A percentile compares a stretch with the other conserved stretches of the same genome.
These are phyloP conservation scores for Globisporangium polare DNA, from an alignment of 352 stramenopile species.

Conservation along the genomic window DNA sequence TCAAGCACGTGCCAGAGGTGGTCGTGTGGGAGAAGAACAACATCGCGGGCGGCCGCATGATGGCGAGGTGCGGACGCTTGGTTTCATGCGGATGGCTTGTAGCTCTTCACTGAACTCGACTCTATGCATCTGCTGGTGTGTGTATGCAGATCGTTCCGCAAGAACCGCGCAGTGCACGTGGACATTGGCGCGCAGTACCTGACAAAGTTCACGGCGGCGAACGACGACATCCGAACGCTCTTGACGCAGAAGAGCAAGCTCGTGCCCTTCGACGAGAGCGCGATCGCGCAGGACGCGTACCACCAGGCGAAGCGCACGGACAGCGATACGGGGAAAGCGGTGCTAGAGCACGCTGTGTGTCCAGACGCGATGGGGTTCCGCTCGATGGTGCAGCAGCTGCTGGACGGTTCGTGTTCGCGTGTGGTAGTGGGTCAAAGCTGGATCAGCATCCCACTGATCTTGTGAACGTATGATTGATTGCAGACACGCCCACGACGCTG, in stretches of 20 bases:
- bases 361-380: slow-evolving; percentile 43
- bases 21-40: slow-evolving; percentile 73
- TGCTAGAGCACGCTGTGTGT: slow-evolving; percentile 38
- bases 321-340: slow-evolving; percentile 7
- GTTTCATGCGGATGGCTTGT: not conserved
- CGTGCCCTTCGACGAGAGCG: slow-evolving; percentile 35
- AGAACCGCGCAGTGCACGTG: slow-evolving; percentile 50
- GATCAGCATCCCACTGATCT: not conserved
- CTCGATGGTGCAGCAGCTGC: slow-evolving; percentile 45
- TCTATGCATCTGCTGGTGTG: not conserved
- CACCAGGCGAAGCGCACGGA: slow-evolving; percentile 17
- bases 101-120: slow-evolving; percentile 5
- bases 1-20: slow-evolving; percentile 24
- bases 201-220: slow-evolving; percentile 40
- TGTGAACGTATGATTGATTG: not conserved
- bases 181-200: slow-evolving; percentile 73
- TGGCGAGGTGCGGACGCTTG: slow-evolving; percentile 38
- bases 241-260: slow-evolving; percentile 28
- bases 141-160: slow-evolving; percentile 39
- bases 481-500: slow-evolving; percentile 38
- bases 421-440: not conserved
- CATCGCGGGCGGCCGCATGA: slow-evolving; percentile 58
- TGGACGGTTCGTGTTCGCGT: slow-evolving; percentile 23
- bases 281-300: slow-evolving; percentile 48
- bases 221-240: slow-evolving; percentile 50